Evolutionary conservation across 2,329 filamentous ascomycete genomes (phyloP).

Genomic region (Venturia carpophila): DNA sequence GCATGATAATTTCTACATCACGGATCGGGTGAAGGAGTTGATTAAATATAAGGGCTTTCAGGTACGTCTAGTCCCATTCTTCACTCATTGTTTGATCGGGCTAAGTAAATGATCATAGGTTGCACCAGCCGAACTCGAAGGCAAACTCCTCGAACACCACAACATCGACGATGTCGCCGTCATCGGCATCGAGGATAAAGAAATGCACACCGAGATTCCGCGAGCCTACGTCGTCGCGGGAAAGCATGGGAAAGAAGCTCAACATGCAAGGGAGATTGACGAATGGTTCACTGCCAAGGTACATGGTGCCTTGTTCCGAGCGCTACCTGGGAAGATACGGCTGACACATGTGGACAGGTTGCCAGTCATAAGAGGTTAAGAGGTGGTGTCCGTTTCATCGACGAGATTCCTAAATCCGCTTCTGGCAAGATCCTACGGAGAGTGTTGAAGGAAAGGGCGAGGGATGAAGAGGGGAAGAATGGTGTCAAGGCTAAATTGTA

Average conservation of each 20-base stretch:
- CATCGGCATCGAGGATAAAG: conserved; percentile 52
- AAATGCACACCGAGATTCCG: conserved; percentile 60
- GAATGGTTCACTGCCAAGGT: conserved; percentile 15
- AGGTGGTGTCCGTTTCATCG: conserved; percentile 19
- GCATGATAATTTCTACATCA: conserved; percentile 80
- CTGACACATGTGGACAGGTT: background rate
- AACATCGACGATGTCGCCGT: conserved; percentile 54
- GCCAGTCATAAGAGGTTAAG: conserved; percentile 19
- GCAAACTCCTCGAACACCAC: conserved; percentile 42
- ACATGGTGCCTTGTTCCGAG: background rate
- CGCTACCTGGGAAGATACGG: no score
- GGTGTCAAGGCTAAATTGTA: conserved; percentile 16
- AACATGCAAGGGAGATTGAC: conserved; percentile 15
- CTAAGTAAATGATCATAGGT: conserved; percentile 32
- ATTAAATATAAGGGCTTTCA: conserved; percentile 68
- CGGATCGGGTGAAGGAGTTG: conserved; percentile 69
- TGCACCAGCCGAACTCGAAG: conserved; percentile 58
- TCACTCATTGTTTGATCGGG: conserved; percentile 28
- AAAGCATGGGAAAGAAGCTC: conserved; percentile 2
- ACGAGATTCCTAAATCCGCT: conserved; percentile 20
- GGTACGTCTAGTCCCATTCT: conserved; percentile 25
- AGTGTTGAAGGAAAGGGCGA: conserved; percentile 18
- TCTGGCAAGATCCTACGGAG: conserved; percentile 19
- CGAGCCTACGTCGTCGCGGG: conserved; percentile 52
- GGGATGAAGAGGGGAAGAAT: background rate